Conservation (phyloP, 1,284 basidiomycete genomes). For the Thecaphora thlaspeos region DNA sequence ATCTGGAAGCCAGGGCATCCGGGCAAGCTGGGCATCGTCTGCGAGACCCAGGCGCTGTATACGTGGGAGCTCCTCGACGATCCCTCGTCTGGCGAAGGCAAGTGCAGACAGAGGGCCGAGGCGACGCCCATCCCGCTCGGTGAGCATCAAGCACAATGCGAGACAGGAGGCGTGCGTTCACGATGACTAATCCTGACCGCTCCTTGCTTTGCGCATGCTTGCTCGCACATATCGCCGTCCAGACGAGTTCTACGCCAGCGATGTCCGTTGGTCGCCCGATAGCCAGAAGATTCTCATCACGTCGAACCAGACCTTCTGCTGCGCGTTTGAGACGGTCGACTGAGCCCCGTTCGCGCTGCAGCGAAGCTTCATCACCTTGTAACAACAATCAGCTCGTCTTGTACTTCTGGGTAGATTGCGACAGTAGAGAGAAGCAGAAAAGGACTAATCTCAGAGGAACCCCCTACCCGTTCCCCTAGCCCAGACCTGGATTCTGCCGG, state of each 20-base stretch:
- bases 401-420: too few relatives aligned
- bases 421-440: too few relatives aligned
- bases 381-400: too few relatives aligned
- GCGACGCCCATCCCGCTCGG: slow-evolving; percentile 34
- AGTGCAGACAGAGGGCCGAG: slow-evolving; percentile 28
- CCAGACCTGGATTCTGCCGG: slow-evolving; percentile 32
- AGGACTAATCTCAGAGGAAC: slow-evolving; percentile 25
- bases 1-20: slow-evolving; percentile 73
- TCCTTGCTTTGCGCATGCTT: too few relatives aligned
- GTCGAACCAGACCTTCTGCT: slow-evolving; percentile 74
- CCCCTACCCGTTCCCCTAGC: slow-evolving; percentile 33
- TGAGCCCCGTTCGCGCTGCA: too few relatives aligned
- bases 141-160: slow-evolving; percentile 2
- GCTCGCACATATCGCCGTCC: not conserved
- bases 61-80: slow-evolving; percentile 66
- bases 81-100: not conserved
- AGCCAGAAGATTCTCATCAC: slow-evolving; percentile 73
- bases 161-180: too few relatives aligned
- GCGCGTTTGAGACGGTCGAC: slow-evolving; percentile 60
- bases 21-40: slow-evolving; percentile 70
- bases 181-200: too few relatives aligned
- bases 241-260: slow-evolving; percentile 61
- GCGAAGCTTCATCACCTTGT: too few relatives aligned
- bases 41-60: slow-evolving; percentile 69
- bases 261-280: slow-evolving; percentile 74